A percentile compares a stretch with the other conserved stretches of the same genome.
phyloP scores from a whole-genome alignment of 108 stramenopile species.

The Mayamaea pseudoterrestris region DNA sequence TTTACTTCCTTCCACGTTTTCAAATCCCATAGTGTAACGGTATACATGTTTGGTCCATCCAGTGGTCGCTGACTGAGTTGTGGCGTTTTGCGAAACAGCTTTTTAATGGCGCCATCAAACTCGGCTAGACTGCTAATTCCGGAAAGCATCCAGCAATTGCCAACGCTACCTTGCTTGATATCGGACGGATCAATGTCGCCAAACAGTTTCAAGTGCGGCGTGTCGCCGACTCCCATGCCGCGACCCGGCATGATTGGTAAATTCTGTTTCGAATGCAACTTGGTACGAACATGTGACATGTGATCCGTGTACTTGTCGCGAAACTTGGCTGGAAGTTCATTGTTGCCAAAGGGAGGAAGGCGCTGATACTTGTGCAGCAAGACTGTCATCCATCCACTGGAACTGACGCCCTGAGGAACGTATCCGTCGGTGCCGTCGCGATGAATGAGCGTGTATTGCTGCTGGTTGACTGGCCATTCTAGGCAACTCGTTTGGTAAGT shows the following conservation, averaged over 20 bases:
- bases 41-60: constrained; percentile 21
- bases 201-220: constrained; percentile 21
- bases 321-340: not conserved
- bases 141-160: constrained; percentile 32
- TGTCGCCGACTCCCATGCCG: constrained; percentile 31
- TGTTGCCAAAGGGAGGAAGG: constrained; percentile 5
- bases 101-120: constrained; percentile 36
- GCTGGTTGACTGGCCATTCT: constrained; percentile 16
- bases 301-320: constrained; percentile 6
- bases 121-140: constrained; percentile 28
- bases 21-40: constrained; percentile 21
- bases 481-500: constrained; percentile 19
- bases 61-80: constrained; percentile 15
- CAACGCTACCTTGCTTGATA: constrained; percentile 26
- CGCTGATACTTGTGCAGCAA: constrained; percentile 14
- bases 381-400: constrained; percentile 21
- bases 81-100: constrained; percentile 24
- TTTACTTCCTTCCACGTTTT: constrained; percentile 24
- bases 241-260: constrained; percentile 27
- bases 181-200: constrained; percentile 29
- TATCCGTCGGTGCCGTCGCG: constrained; percentile 16
- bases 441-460: constrained; percentile 17
- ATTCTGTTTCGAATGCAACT: constrained; percentile 6
- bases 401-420: constrained; percentile 9
- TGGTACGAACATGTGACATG: constrained; percentile 7